These are phyloP conservation scores for Aspergillus sp. DNA, from an alignment of 2,329 filamentous ascomycete genomes.

Conservation along the genomic window DNA sequence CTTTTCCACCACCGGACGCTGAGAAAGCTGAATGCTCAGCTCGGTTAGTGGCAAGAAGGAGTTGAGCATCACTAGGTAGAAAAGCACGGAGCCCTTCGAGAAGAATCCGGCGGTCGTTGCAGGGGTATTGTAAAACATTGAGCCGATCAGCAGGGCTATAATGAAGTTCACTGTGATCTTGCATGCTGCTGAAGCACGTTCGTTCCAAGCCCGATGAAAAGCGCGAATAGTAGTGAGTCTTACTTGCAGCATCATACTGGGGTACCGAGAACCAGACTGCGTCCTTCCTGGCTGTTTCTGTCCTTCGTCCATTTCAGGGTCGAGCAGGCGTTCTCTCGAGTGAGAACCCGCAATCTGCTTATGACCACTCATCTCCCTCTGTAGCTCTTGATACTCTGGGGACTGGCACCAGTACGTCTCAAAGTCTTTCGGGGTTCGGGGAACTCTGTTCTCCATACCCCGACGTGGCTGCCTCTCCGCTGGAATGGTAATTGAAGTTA, in stretches of 20 bases:
- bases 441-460: slow-evolving; percentile 64
- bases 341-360: slow-evolving; percentile 29
- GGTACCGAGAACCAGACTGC: slow-evolving; percentile 71
- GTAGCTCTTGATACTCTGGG: slow-evolving; percentile 44
- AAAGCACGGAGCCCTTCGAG: slow-evolving; percentile 73
- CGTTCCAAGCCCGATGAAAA: slow-evolving; percentile 71
- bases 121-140: slow-evolving; percentile 76
- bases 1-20: slow-evolving; percentile 31
- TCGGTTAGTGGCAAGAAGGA: slow-evolving; percentile 61
- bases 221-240: slow-evolving; percentile 77
- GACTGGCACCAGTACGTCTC: slow-evolving; percentile 58
- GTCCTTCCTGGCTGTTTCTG: slow-evolving; percentile 41
- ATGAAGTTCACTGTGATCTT: slow-evolving; percentile 65
- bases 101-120: slow-evolving; percentile 69
- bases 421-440: slow-evolving; percentile 69
- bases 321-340: slow-evolving; percentile 33
- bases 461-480: slow-evolving; percentile 55
- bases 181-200: slow-evolving; percentile 70
- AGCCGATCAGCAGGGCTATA: slow-evolving; percentile 74
- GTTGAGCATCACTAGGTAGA: slow-evolving; percentile 85
- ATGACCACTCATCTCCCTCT: slow-evolving; percentile 42
- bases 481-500: slow-evolving; percentile 67
- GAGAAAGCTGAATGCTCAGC: slow-evolving; percentile 44
- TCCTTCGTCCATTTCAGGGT: slow-evolving; percentile 38
- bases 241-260: slow-evolving; percentile 72